These are phyloP conservation scores for Eimeria necatrix DNA, from an alignment of 169 alveolate species.

Conservation along the genomic window DNA sequence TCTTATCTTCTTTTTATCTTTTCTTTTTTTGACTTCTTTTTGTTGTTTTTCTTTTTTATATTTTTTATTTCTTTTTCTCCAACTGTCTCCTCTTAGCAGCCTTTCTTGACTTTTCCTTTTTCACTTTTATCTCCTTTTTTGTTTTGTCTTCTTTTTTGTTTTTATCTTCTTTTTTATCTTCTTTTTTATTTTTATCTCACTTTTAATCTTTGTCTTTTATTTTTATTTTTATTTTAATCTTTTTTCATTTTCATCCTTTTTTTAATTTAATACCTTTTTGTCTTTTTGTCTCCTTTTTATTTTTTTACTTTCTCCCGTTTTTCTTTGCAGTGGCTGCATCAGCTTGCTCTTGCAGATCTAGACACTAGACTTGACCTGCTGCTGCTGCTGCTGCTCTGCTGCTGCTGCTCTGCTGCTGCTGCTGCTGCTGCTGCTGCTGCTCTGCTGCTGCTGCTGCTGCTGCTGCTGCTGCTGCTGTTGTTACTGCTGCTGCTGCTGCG, in stretches of 20 bases:
- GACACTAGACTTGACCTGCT: not conserved
- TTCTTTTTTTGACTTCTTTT: not conserved
- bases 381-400: not conserved
- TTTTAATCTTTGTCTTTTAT: too few species aligned
- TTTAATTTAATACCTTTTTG: not conserved
- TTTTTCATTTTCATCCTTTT: not conserved
- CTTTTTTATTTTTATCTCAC: too few species aligned
- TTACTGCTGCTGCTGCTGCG: not conserved
- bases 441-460: not conserved
- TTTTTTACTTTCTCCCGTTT: not conserved
- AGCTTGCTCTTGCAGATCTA: not conserved
- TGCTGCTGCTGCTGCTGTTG: not conserved
- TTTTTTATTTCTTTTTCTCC: not conserved
- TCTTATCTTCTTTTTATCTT: not conserved
- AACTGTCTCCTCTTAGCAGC: too few species aligned
- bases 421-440: not conserved
- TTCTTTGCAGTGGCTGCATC: not conserved
- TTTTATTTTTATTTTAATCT: too few species aligned
- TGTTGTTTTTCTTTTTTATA: not conserved
- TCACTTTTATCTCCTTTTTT: too few species aligned
- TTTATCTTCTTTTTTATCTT: too few species aligned
- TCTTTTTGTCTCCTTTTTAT: not conserved
- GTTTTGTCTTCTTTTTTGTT: too few species aligned
- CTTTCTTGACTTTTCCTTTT: too few species aligned
- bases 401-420: not conserved